Percentiles rank a stretch among this genome's conserved stretches.
These are phyloP conservation scores for Rhynchospora pubera DNA, from an alignment of 176 grass and related monocot genomes.

Conservation along the genomic window DNA sequence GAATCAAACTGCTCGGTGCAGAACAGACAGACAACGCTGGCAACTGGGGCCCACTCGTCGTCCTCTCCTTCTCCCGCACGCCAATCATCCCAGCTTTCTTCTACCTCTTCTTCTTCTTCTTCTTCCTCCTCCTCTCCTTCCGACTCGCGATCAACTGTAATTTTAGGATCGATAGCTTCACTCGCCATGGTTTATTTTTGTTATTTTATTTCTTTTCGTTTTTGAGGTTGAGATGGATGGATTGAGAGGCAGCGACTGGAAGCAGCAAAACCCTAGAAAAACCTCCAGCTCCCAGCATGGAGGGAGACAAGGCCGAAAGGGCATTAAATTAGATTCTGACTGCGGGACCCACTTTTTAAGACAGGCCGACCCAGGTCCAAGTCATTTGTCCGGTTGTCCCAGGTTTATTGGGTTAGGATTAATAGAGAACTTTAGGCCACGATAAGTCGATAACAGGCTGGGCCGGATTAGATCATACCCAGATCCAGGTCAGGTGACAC, in stretches of 20 bases:
- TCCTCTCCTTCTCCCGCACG: constrained; percentile 49
- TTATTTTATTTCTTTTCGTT: background rate
- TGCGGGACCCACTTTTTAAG: background rate
- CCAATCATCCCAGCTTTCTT: constrained; percentile 86
- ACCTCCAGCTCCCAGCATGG: background rate
- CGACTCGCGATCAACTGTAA: background rate
- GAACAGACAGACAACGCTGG: constrained; percentile 63
- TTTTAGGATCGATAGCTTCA: constrained; percentile 9
- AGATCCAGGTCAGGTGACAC: too few relatives aligned
- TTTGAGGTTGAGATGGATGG: background rate
- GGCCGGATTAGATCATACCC: too few relatives aligned
- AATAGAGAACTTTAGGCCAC: too few relatives aligned
- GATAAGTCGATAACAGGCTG: too few relatives aligned
- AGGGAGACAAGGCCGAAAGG: background rate
- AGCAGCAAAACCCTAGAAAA: constrained; percentile 23
- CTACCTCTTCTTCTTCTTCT: constrained; percentile 41
- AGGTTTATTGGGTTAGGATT: too few relatives aligned
- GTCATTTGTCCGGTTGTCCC: too few relatives aligned
- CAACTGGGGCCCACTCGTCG: constrained; percentile 19
- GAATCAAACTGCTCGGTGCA: constrained; percentile 52
- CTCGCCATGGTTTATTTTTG: background rate
- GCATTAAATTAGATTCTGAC: background rate
- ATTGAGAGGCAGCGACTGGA: constrained; percentile 6
- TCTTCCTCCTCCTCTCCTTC: constrained; percentile 33
- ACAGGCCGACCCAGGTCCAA: background rate